A percentile compares a stretch with the other conserved stretches of the same genome.
phyloP scores from a whole-genome alignment of 2,329 filamentous ascomycete genomes.

The Talaromyces sp. region DNA sequence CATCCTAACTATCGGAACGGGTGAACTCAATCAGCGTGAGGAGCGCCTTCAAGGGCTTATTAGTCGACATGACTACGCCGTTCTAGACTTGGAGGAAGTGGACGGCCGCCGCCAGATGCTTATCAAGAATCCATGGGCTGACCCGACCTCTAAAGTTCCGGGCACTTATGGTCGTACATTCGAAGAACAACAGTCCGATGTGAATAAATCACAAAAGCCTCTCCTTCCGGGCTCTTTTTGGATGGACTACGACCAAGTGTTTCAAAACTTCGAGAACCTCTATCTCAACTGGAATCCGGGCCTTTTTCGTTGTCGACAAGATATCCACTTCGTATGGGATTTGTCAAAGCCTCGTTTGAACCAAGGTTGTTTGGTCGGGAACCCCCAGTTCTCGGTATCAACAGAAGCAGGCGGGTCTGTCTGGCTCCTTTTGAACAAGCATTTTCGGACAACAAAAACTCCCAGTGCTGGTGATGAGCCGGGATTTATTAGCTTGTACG shows the following conservation, averaged over 20 bases:
- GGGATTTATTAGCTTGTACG: conserved; percentile 82
- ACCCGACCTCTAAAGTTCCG: conserved; percentile 44
- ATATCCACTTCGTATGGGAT: conserved; percentile 86
- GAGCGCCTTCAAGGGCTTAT: conserved; percentile 77
- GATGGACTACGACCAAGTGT: conserved; percentile 82
- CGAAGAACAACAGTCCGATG: conserved; percentile 11
- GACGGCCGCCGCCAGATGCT: conserved; percentile 63
- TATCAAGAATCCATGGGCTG: conserved; percentile 90
- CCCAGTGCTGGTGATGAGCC: conserved; percentile 36
- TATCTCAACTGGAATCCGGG: conserved; percentile 96
- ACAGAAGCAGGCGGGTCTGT: conserved; percentile 54
- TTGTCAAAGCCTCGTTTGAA: conserved; percentile 50
- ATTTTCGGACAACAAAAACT: conserved; percentile 68
- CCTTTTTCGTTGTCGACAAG: conserved; percentile 73
- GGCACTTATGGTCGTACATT: conserved; percentile 2
- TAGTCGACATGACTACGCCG: conserved; percentile 88
- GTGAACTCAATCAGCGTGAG: conserved; percentile 68
- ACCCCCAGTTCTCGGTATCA: conserved; percentile 55
- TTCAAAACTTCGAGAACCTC: conserved; percentile 89
- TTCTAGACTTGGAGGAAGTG: conserved; percentile 68
- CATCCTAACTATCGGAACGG: conserved; percentile 84
- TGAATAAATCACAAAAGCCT: conserved; percentile 2
- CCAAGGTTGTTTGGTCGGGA: conserved; percentile 65
- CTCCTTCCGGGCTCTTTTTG: conserved; percentile 73
- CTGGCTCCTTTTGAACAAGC: conserved; percentile 81